phyloP scores from a whole-genome alignment of 371 early-diverging fungal species.

The Rhizopus arrhizus region DNA sequence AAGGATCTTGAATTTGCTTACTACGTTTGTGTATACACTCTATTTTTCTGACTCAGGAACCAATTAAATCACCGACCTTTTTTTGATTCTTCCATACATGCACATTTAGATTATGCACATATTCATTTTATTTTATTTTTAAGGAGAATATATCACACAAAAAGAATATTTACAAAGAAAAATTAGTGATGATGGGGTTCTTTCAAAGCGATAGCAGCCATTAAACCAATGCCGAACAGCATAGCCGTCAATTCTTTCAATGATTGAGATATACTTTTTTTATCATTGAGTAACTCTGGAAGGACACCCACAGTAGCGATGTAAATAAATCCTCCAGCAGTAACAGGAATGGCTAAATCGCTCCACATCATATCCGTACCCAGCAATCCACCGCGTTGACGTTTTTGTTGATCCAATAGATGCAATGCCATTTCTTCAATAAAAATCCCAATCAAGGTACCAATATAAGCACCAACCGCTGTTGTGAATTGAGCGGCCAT shows the following conservation, averaged over 20 bases:
- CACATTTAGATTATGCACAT: no score
- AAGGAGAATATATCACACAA: no score
- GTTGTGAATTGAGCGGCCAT: constrained; percentile 80
- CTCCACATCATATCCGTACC: constrained; percentile 50
- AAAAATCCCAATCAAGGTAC: constrained; percentile 76
- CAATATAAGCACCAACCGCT: constrained; percentile 78
- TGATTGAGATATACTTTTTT: constrained; percentile 58
- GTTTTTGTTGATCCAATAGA: neutral
- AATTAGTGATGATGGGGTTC: constrained; percentile 31
- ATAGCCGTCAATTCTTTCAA: constrained; percentile 61
- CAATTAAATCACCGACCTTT: constrained; percentile 3
- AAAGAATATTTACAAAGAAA: neutral
- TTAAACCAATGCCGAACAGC: constrained; percentile 66
- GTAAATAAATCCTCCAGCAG: constrained; percentile 87
- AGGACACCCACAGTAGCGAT: constrained; percentile 85
- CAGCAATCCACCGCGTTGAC: constrained; percentile 36
- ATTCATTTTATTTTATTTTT: no score
- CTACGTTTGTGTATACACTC: neutral
- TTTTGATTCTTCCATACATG: no score
- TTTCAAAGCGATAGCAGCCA: constrained; percentile 67
- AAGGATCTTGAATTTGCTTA: constrained; percentile 19
- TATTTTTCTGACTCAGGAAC: constrained; percentile 4
- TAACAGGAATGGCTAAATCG: constrained; percentile 80
- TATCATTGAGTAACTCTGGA: constrained; percentile 76
- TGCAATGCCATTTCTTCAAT: constrained; percentile 65